Conservation (phyloP, 345 rosid genomes). For the Ceriops decandra region DNA sequence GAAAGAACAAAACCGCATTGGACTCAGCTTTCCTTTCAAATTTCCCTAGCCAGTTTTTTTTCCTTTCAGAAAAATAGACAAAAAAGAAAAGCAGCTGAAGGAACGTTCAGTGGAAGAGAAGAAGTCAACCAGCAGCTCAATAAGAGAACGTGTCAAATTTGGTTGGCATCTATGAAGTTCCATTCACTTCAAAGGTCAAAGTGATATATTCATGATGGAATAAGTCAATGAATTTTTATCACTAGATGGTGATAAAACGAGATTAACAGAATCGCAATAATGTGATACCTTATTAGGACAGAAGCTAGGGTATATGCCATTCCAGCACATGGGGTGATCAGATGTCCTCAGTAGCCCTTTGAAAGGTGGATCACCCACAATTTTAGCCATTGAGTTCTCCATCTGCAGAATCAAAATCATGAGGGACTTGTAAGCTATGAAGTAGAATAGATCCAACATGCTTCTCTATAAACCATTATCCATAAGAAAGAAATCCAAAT, state of each 20-base stretch:
- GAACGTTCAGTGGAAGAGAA: too few species aligned
- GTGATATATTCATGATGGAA: neutral
- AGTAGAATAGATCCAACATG: constrained; percentile 1
- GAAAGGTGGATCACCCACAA: constrained; percentile 38
- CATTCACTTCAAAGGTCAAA: neutral
- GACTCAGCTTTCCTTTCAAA: too few species aligned
- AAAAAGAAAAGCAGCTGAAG: too few species aligned
- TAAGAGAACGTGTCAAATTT: neutral
- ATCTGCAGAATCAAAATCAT: constrained; percentile 33
- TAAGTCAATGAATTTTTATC: neutral
- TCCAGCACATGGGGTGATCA: constrained; percentile 50
- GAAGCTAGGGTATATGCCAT: constrained; percentile 37
- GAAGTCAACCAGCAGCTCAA: too few species aligned
- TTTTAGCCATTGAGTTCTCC: constrained; percentile 39
- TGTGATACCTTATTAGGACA: constrained; percentile 54
- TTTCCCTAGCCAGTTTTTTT: too few species aligned
- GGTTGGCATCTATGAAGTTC: neutral
- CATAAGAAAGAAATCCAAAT: too few species aligned
- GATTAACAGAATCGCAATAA: neutral
- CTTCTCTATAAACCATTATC: neutral
- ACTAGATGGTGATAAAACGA: too few species aligned
- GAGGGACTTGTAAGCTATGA: constrained; percentile 9
- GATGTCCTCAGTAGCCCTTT: constrained; percentile 47
- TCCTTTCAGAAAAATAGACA: too few species aligned
- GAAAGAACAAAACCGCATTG: too few species aligned